Conservation (phyloP, 805 yeast species). For the Candida qinlingensis region DNA sequence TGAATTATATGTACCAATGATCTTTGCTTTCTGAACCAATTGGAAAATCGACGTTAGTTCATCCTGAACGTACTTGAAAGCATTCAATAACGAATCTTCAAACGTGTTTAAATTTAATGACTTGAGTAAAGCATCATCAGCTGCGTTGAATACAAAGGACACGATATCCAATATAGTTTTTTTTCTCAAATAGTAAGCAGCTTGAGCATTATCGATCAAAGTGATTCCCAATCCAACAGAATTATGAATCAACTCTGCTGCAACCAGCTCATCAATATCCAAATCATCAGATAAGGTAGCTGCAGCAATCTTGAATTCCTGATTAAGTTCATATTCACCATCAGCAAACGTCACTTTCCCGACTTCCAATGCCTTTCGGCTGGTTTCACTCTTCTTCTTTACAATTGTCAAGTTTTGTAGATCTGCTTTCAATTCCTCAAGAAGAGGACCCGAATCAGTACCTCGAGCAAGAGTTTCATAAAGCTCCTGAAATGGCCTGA, state of each 20-base stretch:
- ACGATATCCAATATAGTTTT: constrained; percentile 69
- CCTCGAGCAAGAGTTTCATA: constrained; percentile 16
- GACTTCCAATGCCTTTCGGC: constrained; percentile 41
- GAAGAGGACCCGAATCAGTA: constrained; percentile 8
- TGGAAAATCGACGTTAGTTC: constrained; percentile 52
- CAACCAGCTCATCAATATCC: constrained; percentile 67
- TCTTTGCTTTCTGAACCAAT: constrained; percentile 42
- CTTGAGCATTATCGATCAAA: constrained; percentile 56
- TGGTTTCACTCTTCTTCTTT: constrained; percentile 39
- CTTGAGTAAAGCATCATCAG: constrained; percentile 24
- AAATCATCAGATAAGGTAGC: constrained; percentile 57
- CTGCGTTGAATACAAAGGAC: constrained; percentile 32
- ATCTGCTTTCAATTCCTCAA: constrained; percentile 37
- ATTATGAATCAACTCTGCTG: constrained; percentile 61
- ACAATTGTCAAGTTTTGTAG: constrained; percentile 36
- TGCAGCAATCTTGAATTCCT: constrained; percentile 57
- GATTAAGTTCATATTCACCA: constrained; percentile 57
- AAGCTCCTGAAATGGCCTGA: constrained; percentile 15
- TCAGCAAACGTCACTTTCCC: constrained; percentile 45
- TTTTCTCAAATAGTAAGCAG: constrained; percentile 62
- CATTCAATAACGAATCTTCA: constrained; percentile 40
- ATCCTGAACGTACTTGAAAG: constrained; percentile 55
- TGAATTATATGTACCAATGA: constrained; percentile 46
- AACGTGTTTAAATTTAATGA: constrained; percentile 23
- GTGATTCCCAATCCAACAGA: constrained; percentile 43